Conservation (phyloP, 495 filamentous ascomycete genomes). For the Penicillium paxilli region DNA sequence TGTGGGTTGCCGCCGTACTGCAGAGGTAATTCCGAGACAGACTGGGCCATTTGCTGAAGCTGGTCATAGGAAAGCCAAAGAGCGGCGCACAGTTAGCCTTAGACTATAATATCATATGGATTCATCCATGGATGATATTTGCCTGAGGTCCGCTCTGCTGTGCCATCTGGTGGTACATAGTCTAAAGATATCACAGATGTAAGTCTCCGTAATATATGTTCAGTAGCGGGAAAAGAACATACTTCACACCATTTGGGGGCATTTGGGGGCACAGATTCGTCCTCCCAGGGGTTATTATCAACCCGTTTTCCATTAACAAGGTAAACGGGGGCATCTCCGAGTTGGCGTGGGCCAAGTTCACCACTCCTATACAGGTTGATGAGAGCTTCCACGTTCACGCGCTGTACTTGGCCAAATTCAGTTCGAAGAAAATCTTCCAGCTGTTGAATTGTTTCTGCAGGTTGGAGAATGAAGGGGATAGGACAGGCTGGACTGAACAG, state of each 20-base stretch:
- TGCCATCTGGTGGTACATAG: too few relatives aligned
- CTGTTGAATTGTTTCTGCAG: background rate
- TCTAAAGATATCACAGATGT: too few relatives aligned
- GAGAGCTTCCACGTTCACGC: background rate
- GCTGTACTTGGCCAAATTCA: background rate
- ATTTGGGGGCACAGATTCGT: background rate
- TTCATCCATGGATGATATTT: too few relatives aligned
- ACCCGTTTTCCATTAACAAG: background rate
- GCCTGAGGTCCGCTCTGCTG: background rate
- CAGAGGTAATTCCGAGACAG: background rate
- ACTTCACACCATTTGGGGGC: background rate
- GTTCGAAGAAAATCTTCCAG: background rate
- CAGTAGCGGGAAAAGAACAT: background rate
- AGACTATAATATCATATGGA: background rate
- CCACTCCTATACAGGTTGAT: background rate
- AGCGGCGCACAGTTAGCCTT: background rate
- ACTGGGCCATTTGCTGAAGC: conserved; percentile 1
- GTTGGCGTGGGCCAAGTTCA: background rate
- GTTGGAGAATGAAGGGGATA: background rate
- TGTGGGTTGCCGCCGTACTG: background rate
- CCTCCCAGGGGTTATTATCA: background rate
- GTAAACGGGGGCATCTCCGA: background rate
- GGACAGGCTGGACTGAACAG: conserved; percentile 8
- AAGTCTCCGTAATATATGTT: background rate
- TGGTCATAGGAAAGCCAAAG: background rate